Evolutionary conservation across 2,329 filamentous ascomycete species (phyloP), one percentile per base, ranked within the genome.

Genomic region (Colletotrichum tropicale): DNA sequence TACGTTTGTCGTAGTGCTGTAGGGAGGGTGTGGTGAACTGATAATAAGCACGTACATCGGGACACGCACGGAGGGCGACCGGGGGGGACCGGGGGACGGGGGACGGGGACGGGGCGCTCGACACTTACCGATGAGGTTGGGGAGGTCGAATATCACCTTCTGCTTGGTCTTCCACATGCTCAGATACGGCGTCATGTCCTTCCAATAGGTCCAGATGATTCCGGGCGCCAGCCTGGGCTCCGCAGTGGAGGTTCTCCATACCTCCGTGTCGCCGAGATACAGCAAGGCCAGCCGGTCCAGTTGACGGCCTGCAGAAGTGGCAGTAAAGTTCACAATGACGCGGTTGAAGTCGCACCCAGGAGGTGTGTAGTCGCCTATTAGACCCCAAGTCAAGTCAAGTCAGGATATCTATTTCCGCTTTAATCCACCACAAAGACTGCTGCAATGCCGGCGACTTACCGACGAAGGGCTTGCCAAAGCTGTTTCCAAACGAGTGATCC

Each of bases 231-330:
- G 78, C 0, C 92, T 95, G 2, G 95, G 94, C 84, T 98, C 94
- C 6, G 95, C 94, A 1, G 95, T 98, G 7, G 94, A 96, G 3
- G 94, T 96, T 28, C 95, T 89, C 88, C 94, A 97, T n/a, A 98
- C 89, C 82, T 98, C 95, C 12, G 91, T 92, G 82, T 96, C 94
- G 55, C 91, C 92, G 48, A 97, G 87, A 80, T 93, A 97, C 89
- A 97, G 93, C 36, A 93, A 83, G 6, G 92, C 95, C 10, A 96
- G 88, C 52, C 95, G 90, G 82, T 98, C 95, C 83, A 91, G 96
- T 79, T 98, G 95, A 5, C 91, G 89, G 1, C 95, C 95, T 76
- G 87, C 86, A 12, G 93, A 94, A 1, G 91, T 91, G 16, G 94
- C 93, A 1, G 94, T 96, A 78, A 97, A 90, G 80, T 96, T 95